Base-by-base conservation (phyloP, 2,329 filamentous ascomycete species). In the Claviceps digitariae region DNA sequence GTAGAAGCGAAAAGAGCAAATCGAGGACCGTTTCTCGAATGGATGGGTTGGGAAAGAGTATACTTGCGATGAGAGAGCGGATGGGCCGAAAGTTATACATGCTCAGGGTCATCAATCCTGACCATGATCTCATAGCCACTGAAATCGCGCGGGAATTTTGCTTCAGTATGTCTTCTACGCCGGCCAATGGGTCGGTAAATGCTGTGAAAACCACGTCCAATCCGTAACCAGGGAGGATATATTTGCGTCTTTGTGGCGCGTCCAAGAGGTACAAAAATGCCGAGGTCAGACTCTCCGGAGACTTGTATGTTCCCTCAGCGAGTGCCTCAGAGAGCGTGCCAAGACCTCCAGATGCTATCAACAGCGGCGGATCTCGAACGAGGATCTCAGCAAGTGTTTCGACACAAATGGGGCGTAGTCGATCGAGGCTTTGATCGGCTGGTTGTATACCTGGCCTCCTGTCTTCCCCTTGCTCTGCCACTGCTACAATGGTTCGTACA, bases 341-440 rank as follows among this genome's bases (percentile, higher is more conserved):
- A 58, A 98, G 77, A 2, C 91, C 93, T 12, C 91, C 90, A 4
- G 90, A 87, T 50, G 86, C 81, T 29, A 93, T 82, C 21, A 96
- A 74, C 20, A 96, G 74, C 48, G 79, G 78, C 2, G 94, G 90
- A 60, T 95, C 88, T 58, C 87, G 84, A 40, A 97, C 80, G 54
- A 98, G 74, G 45, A 98, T 87, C 65, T 98, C 93, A 5, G 90
- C 88, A 34, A 98, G 72, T 0, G 93, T 98, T 68, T 98, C 84
- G 44, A 95, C 83, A 58, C 89, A 95, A 57, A 98, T 96, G 40
- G 89, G 87, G 52, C 88, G 82, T 17, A 98, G 72, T 54, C 90
- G 83, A 66, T 96, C 90, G 58, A 94, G 86, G 25, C 81, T 77
- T 60, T 93, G 86, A 59, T 95, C 88, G 15, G 62, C 57, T 3